Conservation (phyloP, 345 rosid species). For the Citrus hindsii region DNA sequence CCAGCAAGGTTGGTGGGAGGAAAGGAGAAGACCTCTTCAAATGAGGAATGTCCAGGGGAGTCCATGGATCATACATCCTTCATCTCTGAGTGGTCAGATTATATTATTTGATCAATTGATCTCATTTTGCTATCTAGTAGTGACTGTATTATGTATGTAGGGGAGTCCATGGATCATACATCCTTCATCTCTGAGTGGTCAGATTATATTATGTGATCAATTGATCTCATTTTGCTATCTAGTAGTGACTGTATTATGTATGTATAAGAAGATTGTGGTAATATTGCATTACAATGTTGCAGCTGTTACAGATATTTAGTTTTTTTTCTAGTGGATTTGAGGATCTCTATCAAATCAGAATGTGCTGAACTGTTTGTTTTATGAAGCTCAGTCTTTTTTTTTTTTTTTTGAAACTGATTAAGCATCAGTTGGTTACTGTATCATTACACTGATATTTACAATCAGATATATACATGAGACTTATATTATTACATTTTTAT, state of each 20-base stretch:
- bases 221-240: neutral
- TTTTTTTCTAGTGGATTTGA: too few relatives aligned
- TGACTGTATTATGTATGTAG: neutral
- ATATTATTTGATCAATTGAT: slow-evolving; percentile 47
- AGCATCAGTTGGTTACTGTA: too few relatives aligned
- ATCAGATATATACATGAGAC: too few relatives aligned
- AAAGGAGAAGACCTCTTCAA: slow-evolving; percentile 58
- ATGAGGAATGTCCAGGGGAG: slow-evolving; percentile 84
- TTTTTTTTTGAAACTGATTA: too few relatives aligned
- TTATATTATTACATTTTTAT: too few relatives aligned
- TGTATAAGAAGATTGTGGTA: neutral
- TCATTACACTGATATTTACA: too few relatives aligned
- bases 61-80: slow-evolving; percentile 98
- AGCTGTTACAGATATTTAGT: neutral
- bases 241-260: neutral
- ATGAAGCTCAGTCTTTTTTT: neutral
- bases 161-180: slow-evolving; percentile 98
- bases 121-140: neutral
- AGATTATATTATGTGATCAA: slow-evolving; percentile 63
- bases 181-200: slow-evolving; percentile 93
- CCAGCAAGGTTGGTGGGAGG: slow-evolving; percentile 95
- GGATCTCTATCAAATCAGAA: neutral
- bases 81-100: slow-evolving; percentile 92
- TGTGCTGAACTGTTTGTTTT: neutral
- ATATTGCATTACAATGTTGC: neutral